Percentiles rank a stretch among this genome's conserved stretches.
phyloP scores from a whole-genome alignment of 2,329 filamentous ascomycete genomes.

The Chrysoporthe austroafricana region DNA sequence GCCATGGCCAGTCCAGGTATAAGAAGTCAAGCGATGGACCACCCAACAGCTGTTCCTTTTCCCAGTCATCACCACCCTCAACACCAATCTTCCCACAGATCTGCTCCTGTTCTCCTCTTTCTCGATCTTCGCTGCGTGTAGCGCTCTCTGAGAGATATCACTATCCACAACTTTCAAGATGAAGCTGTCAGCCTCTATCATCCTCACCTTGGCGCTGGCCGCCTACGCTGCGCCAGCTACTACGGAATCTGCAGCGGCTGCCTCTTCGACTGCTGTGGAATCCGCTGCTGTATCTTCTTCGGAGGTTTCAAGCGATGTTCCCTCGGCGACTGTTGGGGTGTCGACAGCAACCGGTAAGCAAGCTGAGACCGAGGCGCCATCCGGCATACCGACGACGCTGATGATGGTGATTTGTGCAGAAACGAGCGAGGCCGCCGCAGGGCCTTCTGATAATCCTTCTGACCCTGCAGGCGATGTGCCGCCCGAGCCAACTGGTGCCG shows the following conservation, averaged over 20 bases:
- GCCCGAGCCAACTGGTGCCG: background rate
- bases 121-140: background rate
- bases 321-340: background rate
- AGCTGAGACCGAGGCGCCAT: too few relatives aligned
- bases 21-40: background rate
- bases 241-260: background rate
- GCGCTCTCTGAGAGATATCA: background rate
- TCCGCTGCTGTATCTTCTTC: background rate
- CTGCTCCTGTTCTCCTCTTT: background rate
- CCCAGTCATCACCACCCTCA: background rate
- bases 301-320: background rate
- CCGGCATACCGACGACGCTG: slow-evolving; percentile 12
- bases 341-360: too few relatives aligned
- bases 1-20: background rate
- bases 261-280: background rate
- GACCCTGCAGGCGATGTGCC: background rate
- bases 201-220: slow-evolving; percentile 19
- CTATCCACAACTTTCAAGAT: slow-evolving; percentile 8
- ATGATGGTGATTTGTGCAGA: slow-evolving; percentile 12
- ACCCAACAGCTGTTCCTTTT: background rate
- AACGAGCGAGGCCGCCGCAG: background rate
- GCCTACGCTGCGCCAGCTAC: slow-evolving; percentile 14
- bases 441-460: too few relatives aligned
- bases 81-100: background rate
- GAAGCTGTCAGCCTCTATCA: slow-evolving; percentile 13